Evolutionary conservation across 108 stramenopile species (phyloP).

Genomic region (Nitzschia sp.): DNA sequence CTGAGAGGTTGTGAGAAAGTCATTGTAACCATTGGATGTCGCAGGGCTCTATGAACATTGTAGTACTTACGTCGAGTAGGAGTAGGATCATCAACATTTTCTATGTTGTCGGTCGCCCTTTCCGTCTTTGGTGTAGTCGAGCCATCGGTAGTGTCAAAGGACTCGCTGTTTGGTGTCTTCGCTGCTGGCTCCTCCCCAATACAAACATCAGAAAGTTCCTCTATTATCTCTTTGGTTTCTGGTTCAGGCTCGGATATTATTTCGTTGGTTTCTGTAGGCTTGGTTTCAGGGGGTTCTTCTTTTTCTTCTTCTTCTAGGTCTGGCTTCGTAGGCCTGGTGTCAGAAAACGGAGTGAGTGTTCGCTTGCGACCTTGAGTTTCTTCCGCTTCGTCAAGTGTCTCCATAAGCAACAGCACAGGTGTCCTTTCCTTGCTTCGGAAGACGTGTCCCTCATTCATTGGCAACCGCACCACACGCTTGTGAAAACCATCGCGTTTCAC

Average conservation of each 20-base stretch:
- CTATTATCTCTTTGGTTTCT: neutral
- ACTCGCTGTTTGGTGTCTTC: no score
- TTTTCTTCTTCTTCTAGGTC: slow-evolving; percentile 16
- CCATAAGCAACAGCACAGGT: slow-evolving; percentile 75
- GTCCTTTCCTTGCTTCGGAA: slow-evolving; percentile 89
- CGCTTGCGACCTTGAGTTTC: slow-evolving; percentile 6
- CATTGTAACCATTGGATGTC: neutral
- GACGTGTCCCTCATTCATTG: slow-evolving; percentile 81
- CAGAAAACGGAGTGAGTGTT: slow-evolving; percentile 18
- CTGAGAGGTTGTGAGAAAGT: neutral
- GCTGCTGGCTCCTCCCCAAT: no score
- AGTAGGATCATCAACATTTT: neutral
- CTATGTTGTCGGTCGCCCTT: neutral
- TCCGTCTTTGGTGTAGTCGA: neutral
- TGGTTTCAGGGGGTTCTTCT: neutral
- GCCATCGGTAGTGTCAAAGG: neutral
- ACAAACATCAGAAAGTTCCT: no score
- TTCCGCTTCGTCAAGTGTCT: slow-evolving; percentile 51
- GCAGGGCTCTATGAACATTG: neutral
- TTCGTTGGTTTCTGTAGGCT: neutral
- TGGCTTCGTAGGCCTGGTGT: neutral
- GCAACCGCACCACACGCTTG: slow-evolving; percentile 62
- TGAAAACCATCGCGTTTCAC: slow-evolving; percentile 33
- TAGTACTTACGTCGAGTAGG: slow-evolving; percentile 1
- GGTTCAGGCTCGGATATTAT: neutral